phyloP scores from a whole-genome alignment of 139 green algal species.

The Chlorella sp. region DNA sequence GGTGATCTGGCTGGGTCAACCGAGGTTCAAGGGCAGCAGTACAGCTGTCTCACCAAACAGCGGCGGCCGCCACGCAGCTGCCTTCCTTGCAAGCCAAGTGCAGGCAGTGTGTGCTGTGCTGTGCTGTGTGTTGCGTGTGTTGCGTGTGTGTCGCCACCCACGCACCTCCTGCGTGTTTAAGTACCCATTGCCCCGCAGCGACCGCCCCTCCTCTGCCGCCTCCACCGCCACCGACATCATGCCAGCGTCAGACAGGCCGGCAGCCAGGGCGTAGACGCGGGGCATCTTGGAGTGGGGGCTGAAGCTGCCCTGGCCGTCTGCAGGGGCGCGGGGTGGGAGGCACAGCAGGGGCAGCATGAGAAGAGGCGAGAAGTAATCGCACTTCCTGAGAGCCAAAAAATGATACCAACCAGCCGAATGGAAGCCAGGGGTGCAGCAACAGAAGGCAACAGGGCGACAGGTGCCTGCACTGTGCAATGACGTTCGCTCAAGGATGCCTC shows the following conservation, averaged over 20 bases:
- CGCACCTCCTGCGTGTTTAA: not conserved
- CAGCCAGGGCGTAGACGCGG: not conserved
- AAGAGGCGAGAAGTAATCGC: not conserved
- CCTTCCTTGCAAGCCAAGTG: too few relatives aligned
- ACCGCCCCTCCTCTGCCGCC: not conserved
- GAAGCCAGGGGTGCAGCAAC: not conserved
- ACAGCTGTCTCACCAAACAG: not conserved
- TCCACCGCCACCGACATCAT: conserved; percentile 14
- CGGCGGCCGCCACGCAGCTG: too few relatives aligned
- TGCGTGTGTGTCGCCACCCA: too few relatives aligned
- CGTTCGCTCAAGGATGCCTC: not conserved
- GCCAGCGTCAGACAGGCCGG: not conserved
- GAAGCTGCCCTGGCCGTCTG: conserved; percentile 7
- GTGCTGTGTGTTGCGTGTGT: too few relatives aligned
- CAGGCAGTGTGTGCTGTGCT: not conserved
- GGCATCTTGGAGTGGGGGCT: not conserved
- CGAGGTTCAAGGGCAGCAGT: not conserved
- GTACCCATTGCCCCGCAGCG: not conserved
- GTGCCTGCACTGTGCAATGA: too few relatives aligned
- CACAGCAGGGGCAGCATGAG: not conserved
- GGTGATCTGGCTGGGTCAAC: too few relatives aligned
- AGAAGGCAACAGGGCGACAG: not conserved
- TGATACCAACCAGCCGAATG: too few relatives aligned
- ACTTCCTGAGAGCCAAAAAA: too few relatives aligned
- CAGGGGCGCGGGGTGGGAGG: not conserved